Evolutionary conservation across 352 stramenopile genomes (phyloP), one percentile per base, ranked within the genome.

Genomic region (Phytophthora tubulina): DNA sequence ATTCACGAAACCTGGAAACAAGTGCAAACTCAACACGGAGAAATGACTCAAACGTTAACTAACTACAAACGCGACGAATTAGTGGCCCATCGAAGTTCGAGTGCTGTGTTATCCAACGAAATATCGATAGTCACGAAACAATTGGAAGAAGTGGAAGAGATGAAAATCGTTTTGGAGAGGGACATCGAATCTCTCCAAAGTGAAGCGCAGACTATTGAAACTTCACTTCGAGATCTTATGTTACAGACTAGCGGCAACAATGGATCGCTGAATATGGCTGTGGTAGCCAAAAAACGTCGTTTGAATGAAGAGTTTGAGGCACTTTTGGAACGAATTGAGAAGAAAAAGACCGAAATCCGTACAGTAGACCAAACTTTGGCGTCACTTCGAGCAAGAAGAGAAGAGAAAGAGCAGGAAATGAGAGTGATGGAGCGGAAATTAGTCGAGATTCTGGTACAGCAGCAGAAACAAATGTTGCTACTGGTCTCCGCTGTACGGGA

Each of bases 11-110:
- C 67, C 4, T 90, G 79, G 80, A 48, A 52, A 4, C 52, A 73
- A 66, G 14, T 89, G 0, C 74, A 84, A 39, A 60, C 63, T 3
- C 76, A 85, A 11, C 85, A 91, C 48, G 51, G 70, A 3, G 77
- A 90, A 15, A 93, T 96, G 87, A 67, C 79, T 6, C 76, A 92
- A 51, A 94, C 83, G 1, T 70, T 96, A 55, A 92, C 86, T 3
- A 92, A 82, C 35, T 94, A 94, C 86, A 93, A 94, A 50, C 85
- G 87, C 17, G 88, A 94, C 53, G 86, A 94, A 46, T 69, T 96
- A 4, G 84, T 96, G 5, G 76, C 81, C 3, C 88, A 95, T 42
- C 84, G 88, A 13, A 94, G 85, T 27, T 77, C 85, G 5, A 90
- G 87, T 48, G 76, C 84, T 1, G 82, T 96, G 11, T 71, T 96